Base-by-base conservation (phyloP, 1,284 basidiomycete genomes). In the Gymnopus androsaceus region DNA sequence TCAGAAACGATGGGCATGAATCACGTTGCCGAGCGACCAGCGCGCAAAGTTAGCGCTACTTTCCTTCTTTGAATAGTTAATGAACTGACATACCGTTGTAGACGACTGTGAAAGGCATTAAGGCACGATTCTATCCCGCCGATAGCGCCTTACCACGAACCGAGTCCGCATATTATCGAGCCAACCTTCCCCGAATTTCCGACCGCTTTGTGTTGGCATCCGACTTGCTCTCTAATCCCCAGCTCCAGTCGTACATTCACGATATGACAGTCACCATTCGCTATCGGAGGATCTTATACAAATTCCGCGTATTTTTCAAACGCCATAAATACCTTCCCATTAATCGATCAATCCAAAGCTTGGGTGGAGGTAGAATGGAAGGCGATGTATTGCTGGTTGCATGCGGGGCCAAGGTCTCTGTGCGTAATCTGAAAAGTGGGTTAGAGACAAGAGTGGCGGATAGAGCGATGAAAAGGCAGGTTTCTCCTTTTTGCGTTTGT, bases 261-360 rank as follows among this genome's bases (percentile, higher is more conserved):
- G 41, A 53, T 17, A 11, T 27, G 17, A 33, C 25, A 12, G 27
- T 53, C 3, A 34, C 25, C 14, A 53, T 53, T 23, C 9, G 5
- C 8, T 19, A 53, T 44, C 28, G 41, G 4, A 23, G 38, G 9
- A 45, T 11, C 5, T 11, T 15, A 12, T 53, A 45, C 31, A 53
- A 44, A 25, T 53, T 53, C 28, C 30, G 40, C 4, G 31, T 53
- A 11, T 53, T 53, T 30, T 53, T 45, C 28, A 44, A 46, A 25
- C 25, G 42, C 3, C 51, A 53, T 33, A 46, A 45, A 17, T 11
- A 34, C 11, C 42, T 53, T 12, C 40, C 41, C 15, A n/a, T 36
- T 1, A 53, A 53, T 21, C 28, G 19, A 36, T 17, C 30, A 2
- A 37, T 53, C 21, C 28, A 45, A 23, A 27, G 17, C 9, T 21